A percentile compares a stretch with the other conserved stretches of the same genome.
Evolutionary conservation across 805 yeast species (phyloP).

Genomic region (Lipomyces anomalus): DNA sequence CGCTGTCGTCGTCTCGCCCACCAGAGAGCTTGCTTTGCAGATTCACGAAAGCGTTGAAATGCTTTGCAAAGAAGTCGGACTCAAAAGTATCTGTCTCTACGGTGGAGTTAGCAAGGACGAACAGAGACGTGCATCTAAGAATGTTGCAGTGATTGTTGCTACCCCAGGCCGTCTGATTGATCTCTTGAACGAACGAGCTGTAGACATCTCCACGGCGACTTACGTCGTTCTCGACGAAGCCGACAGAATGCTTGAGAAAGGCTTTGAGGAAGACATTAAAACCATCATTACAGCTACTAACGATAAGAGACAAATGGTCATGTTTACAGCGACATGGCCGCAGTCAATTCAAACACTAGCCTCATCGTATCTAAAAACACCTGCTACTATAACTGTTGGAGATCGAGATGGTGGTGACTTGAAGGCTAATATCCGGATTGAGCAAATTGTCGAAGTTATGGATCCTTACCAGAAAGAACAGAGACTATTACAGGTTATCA

Average conservation of each 20-base stretch:
- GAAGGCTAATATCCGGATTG: constrained; percentile 87
- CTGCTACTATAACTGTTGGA: constrained; percentile 91
- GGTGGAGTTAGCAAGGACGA: constrained; percentile 98
- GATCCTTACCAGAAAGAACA: constrained; percentile 77
- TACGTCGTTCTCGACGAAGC: constrained; percentile 95
- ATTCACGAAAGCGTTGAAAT: constrained; percentile 71
- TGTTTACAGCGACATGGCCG: constrained; percentile 99
- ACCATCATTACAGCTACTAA: constrained; percentile 63
- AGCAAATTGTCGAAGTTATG: constrained; percentile 88
- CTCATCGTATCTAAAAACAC: constrained; percentile 64
- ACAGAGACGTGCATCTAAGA: constrained; percentile 62
- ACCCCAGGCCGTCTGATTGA: constrained; percentile 98
- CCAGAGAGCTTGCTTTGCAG: constrained; percentile 95
- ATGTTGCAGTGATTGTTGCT: constrained; percentile 76
- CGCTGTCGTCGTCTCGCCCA: constrained; percentile 87
- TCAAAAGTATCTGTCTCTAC: constrained; percentile 78
- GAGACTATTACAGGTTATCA: constrained; percentile 62
- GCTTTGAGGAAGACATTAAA: constrained; percentile 94
- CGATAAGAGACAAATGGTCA: constrained; percentile 72
- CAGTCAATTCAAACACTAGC: constrained; percentile 94
- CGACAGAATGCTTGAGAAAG: constrained; percentile 97
- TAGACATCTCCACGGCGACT: constrained; percentile 58
- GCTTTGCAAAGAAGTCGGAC: constrained; percentile 54
- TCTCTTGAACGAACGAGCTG: constrained; percentile 80
- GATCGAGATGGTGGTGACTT: constrained; percentile 82